phyloP scores from a whole-genome alignment of 805 yeast species.

The Suhomyces tanzawaensis region DNA sequence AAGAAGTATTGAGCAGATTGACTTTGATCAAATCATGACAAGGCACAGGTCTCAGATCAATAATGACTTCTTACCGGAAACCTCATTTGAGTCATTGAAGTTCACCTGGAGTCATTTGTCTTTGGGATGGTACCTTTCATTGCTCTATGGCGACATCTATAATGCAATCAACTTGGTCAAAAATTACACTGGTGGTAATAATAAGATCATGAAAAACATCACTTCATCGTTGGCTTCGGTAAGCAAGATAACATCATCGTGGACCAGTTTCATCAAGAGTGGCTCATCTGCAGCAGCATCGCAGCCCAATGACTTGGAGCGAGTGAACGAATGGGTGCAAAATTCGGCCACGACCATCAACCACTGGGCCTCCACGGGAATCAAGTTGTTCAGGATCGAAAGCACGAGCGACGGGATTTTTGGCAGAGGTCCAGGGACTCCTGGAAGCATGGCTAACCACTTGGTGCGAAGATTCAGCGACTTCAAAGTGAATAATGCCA shows the following conservation, averaged over 20 bases:
- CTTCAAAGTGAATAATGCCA: slow-evolving; percentile 29
- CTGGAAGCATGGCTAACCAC: slow-evolving; percentile 49
- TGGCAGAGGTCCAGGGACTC: slow-evolving; percentile 20
- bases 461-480: slow-evolving; percentile 50
- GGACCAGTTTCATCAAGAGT: slow-evolving; percentile 33
- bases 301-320: slow-evolving; percentile 10
- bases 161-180: slow-evolving; percentile 21
- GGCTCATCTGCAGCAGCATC: slow-evolving; percentile 5
- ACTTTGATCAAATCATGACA: slow-evolving; percentile 22
- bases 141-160: slow-evolving; percentile 61
- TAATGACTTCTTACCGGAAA: slow-evolving; percentile 42
- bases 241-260: slow-evolving; percentile 35
- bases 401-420: slow-evolving; percentile 19
- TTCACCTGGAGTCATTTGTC: slow-evolving; percentile 64
- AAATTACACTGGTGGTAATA: slow-evolving; percentile 21
- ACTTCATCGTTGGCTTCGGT: slow-evolving; percentile 35
- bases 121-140: slow-evolving; percentile 72
- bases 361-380: slow-evolving; percentile 51
- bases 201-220: slow-evolving; percentile 39
- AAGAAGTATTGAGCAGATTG: slow-evolving; percentile 39
- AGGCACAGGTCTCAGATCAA: slow-evolving; percentile 28
- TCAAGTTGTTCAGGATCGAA: slow-evolving; percentile 49
- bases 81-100: slow-evolving; percentile 42
- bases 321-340: slow-evolving; percentile 22
- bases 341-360: slow-evolving; percentile 37